Conservation (phyloP, 306 rosid genomes). For the Ceratonia siliqua region DNA sequence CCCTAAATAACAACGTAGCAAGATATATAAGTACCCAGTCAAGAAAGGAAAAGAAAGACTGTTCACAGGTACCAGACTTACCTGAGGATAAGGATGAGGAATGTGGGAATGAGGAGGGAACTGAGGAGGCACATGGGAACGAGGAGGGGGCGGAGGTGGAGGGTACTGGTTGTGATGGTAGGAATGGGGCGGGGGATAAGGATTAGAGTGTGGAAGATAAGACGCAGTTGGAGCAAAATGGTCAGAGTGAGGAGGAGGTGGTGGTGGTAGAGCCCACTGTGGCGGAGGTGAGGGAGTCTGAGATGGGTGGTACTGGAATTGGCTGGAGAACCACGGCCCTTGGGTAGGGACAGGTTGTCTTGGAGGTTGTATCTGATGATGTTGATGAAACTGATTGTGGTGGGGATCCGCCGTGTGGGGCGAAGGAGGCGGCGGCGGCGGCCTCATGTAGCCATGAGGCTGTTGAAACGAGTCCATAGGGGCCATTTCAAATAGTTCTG, state of each 20-base stretch:
- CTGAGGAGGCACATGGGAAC: slow-evolving; percentile 44
- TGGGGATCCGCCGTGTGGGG: slow-evolving; percentile 67
- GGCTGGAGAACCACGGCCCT: slow-evolving; percentile 66
- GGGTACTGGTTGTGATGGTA: slow-evolving; percentile 59
- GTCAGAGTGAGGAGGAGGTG: slow-evolving; percentile 44
- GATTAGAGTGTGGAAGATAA: slow-evolving; percentile 49
- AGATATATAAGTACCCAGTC: not conserved
- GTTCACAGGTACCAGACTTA: slow-evolving; percentile 21
- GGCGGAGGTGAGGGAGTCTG: slow-evolving; percentile 71
- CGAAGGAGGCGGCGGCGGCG: slow-evolving; percentile 54
- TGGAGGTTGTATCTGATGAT: slow-evolving; percentile 41
- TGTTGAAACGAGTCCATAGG: slow-evolving; percentile 76
- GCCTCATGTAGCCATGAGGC: slow-evolving; percentile 63
- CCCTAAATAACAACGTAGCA: slow-evolving; percentile 24
- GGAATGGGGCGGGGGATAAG: slow-evolving; percentile 57
- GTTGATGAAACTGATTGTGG: slow-evolving; percentile 54
- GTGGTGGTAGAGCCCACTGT: slow-evolving; percentile 75
- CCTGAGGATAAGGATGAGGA: slow-evolving; percentile 71
- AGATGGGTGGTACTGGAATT: slow-evolving; percentile 75
- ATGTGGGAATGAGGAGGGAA: slow-evolving; percentile 65
- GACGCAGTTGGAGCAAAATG: slow-evolving; percentile 45
- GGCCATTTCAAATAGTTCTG: not conserved
- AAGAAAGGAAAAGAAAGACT: not conserved
- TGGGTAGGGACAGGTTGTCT: slow-evolving; percentile 59
- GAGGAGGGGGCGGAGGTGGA: slow-evolving; percentile 57